phyloP scores from a whole-genome alignment of 192 early-diverging fungal species.

The Mortierella alpina region DNA sequence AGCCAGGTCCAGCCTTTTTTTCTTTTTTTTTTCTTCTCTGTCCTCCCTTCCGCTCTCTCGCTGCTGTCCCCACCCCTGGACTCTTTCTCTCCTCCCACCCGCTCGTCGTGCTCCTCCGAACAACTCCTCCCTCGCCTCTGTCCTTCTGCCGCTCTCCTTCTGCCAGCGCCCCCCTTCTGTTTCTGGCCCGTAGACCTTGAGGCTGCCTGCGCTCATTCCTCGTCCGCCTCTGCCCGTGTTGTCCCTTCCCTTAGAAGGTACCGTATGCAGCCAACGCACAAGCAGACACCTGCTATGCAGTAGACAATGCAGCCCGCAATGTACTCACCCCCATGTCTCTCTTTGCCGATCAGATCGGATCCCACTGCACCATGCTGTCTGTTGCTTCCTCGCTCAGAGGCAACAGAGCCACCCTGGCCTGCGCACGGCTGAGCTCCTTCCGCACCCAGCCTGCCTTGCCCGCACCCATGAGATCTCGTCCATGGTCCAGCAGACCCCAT shows the following conservation, averaged over 20 bases:
- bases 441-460: neutral
- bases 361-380: conserved; percentile 23
- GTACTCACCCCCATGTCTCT: neutral
- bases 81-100: neutral
- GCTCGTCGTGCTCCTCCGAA: neutral
- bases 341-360: neutral
- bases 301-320: neutral
- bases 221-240: neutral
- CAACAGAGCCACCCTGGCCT: conserved; percentile 18
- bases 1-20: neutral
- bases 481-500: conserved; percentile 10
- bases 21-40: neutral
- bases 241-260: neutral
- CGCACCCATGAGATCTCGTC: neutral
- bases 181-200: neutral
- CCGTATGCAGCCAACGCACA: too few relatives aligned
- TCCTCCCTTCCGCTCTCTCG: neutral
- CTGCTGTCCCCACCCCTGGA: neutral
- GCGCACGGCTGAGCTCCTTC: conserved; percentile 14
- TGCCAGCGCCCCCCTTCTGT: neutral
- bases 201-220: neutral
- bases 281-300: neutral
- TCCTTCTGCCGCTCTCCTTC: neutral
- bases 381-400: conserved; percentile 44
- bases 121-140: neutral